phyloP scores from a whole-genome alignment of 1,284 basidiomycete species.

The Irpex sp. region DNA sequence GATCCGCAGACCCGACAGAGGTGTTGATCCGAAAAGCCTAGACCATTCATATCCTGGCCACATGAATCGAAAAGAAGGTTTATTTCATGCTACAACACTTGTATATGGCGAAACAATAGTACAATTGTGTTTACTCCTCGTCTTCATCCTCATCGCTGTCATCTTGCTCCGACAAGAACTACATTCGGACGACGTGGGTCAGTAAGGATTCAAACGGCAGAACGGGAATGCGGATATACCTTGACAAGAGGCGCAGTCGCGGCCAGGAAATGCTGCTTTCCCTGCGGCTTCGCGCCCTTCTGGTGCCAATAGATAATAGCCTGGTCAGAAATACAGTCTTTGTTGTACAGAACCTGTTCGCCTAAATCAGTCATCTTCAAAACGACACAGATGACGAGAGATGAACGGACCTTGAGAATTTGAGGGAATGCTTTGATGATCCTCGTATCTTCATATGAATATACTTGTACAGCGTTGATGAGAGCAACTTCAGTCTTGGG shows the following conservation, averaged over 20 bases:
- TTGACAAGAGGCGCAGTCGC: slow-evolving; percentile 86
- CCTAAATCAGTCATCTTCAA: neutral
- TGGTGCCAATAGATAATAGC: slow-evolving; percentile 97
- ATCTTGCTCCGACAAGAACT: slow-evolving; percentile 82
- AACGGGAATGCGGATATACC: slow-evolving; percentile 39
- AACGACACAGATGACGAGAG: neutral
- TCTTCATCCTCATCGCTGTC: slow-evolving; percentile 64
- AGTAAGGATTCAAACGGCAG: neutral
- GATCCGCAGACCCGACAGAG: neutral
- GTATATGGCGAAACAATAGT: neutral
- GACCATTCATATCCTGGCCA: neutral
- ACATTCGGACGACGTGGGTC: neutral
- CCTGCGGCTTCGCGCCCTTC: slow-evolving; percentile 94
- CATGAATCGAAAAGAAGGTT: neutral
- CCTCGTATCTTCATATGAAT: slow-evolving; percentile 93
- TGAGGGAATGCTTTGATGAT: slow-evolving; percentile 93
- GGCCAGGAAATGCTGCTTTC: slow-evolving; percentile 92
- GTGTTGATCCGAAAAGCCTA: neutral
- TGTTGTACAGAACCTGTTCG: slow-evolving; percentile 86
- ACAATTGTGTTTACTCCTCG: slow-evolving; percentile 38
- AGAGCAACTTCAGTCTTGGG: slow-evolving; percentile 89
- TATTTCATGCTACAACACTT: neutral
- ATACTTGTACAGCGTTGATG: slow-evolving; percentile 91
- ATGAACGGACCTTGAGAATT: slow-evolving; percentile 72
- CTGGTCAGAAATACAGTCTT: slow-evolving; percentile 91